Evolutionary conservation across 352 stramenopile genomes (phyloP), one percentile per base, ranked within the genome.

Genomic region (Phytopythium oedochilum): DNA sequence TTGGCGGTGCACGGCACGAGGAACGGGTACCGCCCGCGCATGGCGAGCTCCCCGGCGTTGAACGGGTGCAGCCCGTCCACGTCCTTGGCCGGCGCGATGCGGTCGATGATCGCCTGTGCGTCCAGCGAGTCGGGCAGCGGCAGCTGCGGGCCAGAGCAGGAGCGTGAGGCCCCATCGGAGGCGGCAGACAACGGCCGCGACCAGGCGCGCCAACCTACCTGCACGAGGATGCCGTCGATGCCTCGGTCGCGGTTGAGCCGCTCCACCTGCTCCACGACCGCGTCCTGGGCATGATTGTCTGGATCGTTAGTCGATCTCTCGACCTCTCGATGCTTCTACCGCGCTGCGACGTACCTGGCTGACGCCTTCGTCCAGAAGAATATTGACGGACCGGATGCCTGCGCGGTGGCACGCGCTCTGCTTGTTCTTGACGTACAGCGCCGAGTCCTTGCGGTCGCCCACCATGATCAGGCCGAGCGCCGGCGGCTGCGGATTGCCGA

Each of bases 371-470:
- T 89, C 59, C 25, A 96, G 88, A 14, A 95, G 60, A 47, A 88
- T 88, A 58, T 97, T 89, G 59, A 97, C 88, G 4, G 86, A 97
- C 1, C 70, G 64, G 59, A 99, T 98, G 38, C 97, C 97, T 4
- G 93, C 81, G 68, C 97, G 90, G 35, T 79, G 79, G 52, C 96
- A 99, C 20, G 97, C 97, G 50, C 94, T 93, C 64, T 98, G 94
- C 76, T 99, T 99, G 75, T 98, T 99, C 43, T 96, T 87, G 34
- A 99, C 98, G 68, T 99, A 99, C 25, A 98, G 92, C 20, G 84
- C 83, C 48, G 95, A 99, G 69, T 99, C 97, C 53, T 89, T 93
- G 46, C 97, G 86, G 56, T 96, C 77, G 46, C 97, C 97, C 6
- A 99, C 96, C 72, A 99, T 95, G 57, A 99, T 97, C 9, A 99